phyloP scores from a whole-genome alignment of 2,329 filamentous ascomycete species.

The Sporothrix humicola region DNA sequence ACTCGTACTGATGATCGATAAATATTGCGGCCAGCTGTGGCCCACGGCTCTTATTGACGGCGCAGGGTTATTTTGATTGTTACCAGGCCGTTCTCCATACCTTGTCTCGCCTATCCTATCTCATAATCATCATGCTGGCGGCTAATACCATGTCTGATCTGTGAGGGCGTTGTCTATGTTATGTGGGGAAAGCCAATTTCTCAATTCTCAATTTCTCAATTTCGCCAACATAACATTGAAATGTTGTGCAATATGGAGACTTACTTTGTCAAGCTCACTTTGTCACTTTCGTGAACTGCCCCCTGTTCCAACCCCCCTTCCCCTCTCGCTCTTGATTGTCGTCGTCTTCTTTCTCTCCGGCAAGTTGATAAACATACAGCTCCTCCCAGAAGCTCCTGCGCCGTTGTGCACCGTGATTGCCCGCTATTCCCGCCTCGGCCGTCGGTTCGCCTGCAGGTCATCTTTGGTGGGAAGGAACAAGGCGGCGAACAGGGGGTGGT shows the following conservation, averaged over 20 bases:
- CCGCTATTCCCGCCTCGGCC: constrained; percentile 28
- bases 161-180: constrained; percentile 7
- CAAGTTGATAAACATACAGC: constrained; percentile 1
- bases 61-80: neutral
- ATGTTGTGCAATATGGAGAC: neutral
- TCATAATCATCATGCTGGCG: constrained; percentile 16
- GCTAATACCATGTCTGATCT: constrained; percentile 22
- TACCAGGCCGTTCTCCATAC: neutral
- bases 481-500: neutral
- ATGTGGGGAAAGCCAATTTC: constrained; percentile 20
- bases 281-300: neutral
- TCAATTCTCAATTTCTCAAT: too few species aligned
- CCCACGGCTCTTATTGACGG: neutral
- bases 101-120: neutral
- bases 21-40: constrained; percentile 14
- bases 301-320: neutral
- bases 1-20: too few species aligned
- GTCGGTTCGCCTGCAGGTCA: constrained; percentile 31
- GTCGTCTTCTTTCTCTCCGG: neutral
- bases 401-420: constrained; percentile 23
- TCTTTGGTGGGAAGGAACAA: constrained; percentile 18
- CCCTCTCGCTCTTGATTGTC: neutral
- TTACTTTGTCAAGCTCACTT: neutral
- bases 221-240: neutral
- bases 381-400: neutral